These are phyloP conservation scores for Pleurozium schreberi DNA, from an alignment of 225 moss, liverwort and hornwort species.

Conservation along the genomic window DNA sequence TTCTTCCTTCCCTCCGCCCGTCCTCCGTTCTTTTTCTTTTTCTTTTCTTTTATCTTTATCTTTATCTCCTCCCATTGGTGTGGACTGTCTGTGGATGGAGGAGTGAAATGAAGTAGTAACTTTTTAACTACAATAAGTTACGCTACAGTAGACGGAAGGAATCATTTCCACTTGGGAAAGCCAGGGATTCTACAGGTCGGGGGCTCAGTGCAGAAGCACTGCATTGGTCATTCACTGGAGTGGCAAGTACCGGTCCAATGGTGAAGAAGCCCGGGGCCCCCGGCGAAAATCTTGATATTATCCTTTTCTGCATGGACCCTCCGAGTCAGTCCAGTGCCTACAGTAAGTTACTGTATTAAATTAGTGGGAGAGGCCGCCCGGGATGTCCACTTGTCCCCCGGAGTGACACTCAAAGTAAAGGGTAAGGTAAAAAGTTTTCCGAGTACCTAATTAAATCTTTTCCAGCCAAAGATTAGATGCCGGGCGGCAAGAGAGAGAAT, in stretches of 20 bases:
- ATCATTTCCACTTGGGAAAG: not conserved
- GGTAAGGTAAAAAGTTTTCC: too few relatives aligned
- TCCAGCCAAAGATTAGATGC: not conserved
- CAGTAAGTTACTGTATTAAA: too few relatives aligned
- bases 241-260: not conserved
- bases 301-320: not conserved
- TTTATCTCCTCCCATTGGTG: not conserved
- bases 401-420: too few relatives aligned
- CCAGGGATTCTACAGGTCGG: not conserved
- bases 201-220: too few relatives aligned
- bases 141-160: not conserved
- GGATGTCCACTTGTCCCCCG: not conserved
- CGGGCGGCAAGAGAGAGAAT: not conserved
- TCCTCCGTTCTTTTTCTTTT: too few relatives aligned
- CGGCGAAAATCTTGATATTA: not conserved
- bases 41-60: rapidly evolving
- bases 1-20: not conserved
- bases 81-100: not conserved
- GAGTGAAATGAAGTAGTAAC: too few relatives aligned
- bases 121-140: too few relatives aligned
- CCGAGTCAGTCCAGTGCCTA: too few relatives aligned
- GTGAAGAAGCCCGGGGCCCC: not conserved
- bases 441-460: too few relatives aligned
- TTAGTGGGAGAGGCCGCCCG: too few relatives aligned
- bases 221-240: not conserved